phyloP scores from a whole-genome alignment of 2,329 filamentous ascomycete species.

The Colletotrichum sp. region DNA sequence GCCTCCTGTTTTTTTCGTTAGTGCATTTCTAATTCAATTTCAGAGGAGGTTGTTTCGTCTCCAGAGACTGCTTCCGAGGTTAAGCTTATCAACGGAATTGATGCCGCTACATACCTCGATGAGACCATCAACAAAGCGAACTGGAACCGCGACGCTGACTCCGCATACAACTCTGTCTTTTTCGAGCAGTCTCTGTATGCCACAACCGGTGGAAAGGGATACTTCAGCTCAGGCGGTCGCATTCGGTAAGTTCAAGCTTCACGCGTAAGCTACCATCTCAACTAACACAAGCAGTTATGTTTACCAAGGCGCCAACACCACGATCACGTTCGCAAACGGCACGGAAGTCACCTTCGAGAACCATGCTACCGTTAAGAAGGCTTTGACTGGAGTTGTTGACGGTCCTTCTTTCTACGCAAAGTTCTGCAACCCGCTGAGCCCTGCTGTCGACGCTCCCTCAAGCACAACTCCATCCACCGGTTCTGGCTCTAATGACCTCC shows the following conservation, averaged over 20 bases:
- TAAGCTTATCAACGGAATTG: conserved; percentile 30
- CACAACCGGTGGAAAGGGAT: conserved; percentile 26
- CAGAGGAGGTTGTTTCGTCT: conserved; percentile 33
- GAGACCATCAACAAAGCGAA: conserved; percentile 23
- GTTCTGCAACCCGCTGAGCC: conserved; percentile 32
- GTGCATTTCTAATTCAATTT: background rate
- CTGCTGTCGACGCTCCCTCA: background rate
- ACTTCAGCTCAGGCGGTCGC: conserved; percentile 36
- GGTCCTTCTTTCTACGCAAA: conserved; percentile 35
- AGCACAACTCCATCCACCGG: background rate
- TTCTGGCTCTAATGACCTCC: background rate
- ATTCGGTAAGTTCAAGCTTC: background rate
- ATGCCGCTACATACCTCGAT: conserved; percentile 25
- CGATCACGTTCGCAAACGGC: conserved; percentile 41
- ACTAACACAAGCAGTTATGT: background rate
- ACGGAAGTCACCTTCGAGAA: conserved; percentile 33
- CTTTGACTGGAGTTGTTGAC: conserved; percentile 33
- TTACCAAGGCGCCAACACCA: conserved; percentile 37
- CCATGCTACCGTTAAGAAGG: conserved; percentile 29
- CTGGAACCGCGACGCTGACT: conserved; percentile 28
- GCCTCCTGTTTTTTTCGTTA: background rate
- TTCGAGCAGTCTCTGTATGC: conserved; percentile 26
- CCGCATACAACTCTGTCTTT: conserved; percentile 44
- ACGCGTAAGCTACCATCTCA: background rate
- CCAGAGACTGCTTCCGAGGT: conserved; percentile 27